Evolutionary conservation across 2,329 filamentous ascomycete species (phyloP), one percentile per base, ranked within the genome.

Genomic region (Cytospora schulzeri): DNA sequence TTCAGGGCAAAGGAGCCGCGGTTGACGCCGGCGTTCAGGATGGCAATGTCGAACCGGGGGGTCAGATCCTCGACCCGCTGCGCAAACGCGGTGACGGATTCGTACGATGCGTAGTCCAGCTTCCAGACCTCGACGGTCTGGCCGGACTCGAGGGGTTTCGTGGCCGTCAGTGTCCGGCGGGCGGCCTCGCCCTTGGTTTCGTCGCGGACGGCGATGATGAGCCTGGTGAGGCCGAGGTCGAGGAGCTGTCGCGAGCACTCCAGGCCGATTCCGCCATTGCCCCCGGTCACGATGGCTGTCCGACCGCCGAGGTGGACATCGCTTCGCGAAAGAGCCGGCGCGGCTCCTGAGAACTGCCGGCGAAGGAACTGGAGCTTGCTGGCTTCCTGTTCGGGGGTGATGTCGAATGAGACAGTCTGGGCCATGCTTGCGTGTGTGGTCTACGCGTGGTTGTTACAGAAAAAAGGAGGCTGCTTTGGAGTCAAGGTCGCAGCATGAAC

Each of bases 261-360:
- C 7, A 77, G 69, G 14, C 78, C 77, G 2, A 80, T 69, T 0
- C 77, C 77, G n/a, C 69, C 71, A 61, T 77, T 79, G 1, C 75
- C 68, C 2, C 77, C 77, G 0, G 78, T 79, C 7, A 79, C 70
- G 33, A 79, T 76, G 33, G 75, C 76, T 9, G 73, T 74, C 67
- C 75, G 72, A 17, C 72, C 66, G 8, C 19, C 38, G 14, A 67
- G 64, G 28, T 69, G 50, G 14, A 54, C 60, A 9, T 58, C 57
- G 17, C 11, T 1, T n/a, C 45, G 62, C 6, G 50, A 55, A n/a
- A 38, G n/a, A 15, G 14, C 56, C 14, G 38, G 56, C 4, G 24
- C 12, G n/a, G 9, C 38, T 48, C 3, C 28, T 26, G 24, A 59
- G 24, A 48, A 31, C 45, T 59, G 38, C 56, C 56, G 38, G 22